These are phyloP conservation scores for Amphibolis antarctica DNA, from an alignment of 106 monocot genomes.

Conservation along the genomic window DNA sequence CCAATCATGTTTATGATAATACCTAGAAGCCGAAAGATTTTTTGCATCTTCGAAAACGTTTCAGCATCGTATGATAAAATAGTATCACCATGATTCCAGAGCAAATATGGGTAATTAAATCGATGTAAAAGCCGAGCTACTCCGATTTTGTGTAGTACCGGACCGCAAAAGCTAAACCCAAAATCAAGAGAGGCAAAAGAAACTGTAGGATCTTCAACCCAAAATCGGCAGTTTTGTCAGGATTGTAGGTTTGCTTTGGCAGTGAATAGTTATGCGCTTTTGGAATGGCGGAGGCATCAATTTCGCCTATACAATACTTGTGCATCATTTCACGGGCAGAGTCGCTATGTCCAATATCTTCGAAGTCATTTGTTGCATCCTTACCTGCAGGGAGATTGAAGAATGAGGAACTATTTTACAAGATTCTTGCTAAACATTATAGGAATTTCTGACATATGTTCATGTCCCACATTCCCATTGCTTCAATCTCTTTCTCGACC, in stretches of 20 bases:
- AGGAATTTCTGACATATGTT: too few relatives aligned
- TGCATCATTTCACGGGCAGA: conserved; percentile 5
- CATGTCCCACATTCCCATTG: neutral
- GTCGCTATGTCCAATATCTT: conserved; percentile 15
- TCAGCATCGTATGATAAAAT: too few relatives aligned
- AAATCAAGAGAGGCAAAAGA: conserved; percentile 47
- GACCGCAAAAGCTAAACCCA: conserved; percentile 50
- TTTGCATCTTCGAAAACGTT: too few relatives aligned
- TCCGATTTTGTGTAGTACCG: conserved; percentile 28
- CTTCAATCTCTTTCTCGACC: neutral
- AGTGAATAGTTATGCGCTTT: neutral
- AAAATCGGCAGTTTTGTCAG: conserved; percentile 21
- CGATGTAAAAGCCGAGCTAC: neutral
- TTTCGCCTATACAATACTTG: conserved; percentile 6
- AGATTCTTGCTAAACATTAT: neutral
- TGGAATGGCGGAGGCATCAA: conserved; percentile 9
- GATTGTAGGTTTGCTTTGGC: conserved; percentile 19
- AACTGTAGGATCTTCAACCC: conserved; percentile 48
- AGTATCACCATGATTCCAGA: neutral
- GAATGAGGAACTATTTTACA: neutral
- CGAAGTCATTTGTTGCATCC: conserved; percentile 16
- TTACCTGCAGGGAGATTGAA: conserved; percentile 3
- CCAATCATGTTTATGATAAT: too few relatives aligned
- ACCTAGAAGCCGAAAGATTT: too few relatives aligned
- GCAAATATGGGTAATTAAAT: conserved; percentile 16